Base-by-base conservation (phyloP, 495 filamentous ascomycete genomes). In the Aspergillus bridgeri region DNA sequence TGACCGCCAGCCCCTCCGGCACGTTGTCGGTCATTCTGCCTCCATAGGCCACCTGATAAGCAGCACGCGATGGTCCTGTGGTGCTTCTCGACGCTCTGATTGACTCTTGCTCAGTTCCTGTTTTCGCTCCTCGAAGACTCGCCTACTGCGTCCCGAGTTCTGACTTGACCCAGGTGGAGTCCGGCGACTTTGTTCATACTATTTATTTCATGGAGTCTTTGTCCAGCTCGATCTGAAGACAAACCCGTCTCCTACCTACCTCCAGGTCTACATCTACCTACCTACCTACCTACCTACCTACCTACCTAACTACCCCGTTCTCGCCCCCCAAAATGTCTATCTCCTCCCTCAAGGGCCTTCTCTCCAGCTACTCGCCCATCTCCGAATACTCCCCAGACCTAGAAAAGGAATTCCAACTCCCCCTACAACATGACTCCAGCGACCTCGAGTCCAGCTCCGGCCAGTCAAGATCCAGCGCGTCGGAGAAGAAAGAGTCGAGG, bases 341-440 rank as follows among this genome's bases (percentile, higher is more conserved):
- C 42, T 67, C 64, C 21, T 73, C 71, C 19, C 19, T 70, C 48
- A 74, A 68, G 56, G 67, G 64, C 51, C 60, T 76, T 11, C 71
- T 79, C 50, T 67, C 74, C 9, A 69, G 58, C 56, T 78, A 78
- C 53, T 69, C 73, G 2, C 69, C 65, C 22, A 51, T 77, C 47
- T 65, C 75, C 13, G 73, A 73, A 42, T 65, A 61, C 24, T 47
- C 49, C 22, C 59, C 69, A 17, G 60, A 65, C 25, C 54, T 60
- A n/a, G 75, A 77, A 38, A 38, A 79, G 48, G 66, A 69, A 13
- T 21, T 50, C 45, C 60, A 64, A 19, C 2, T 57, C 6, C 60
- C 62, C 25, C 59, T 70, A 42, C 61, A 57, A 42, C 45, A 66
- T 1, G 61, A 62, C 5, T 67, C 66, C 25, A 53, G 58, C n/a